Base-by-base conservation (phyloP, 768 basidiomycete species). In the Crassisporium funariophilum region DNA sequence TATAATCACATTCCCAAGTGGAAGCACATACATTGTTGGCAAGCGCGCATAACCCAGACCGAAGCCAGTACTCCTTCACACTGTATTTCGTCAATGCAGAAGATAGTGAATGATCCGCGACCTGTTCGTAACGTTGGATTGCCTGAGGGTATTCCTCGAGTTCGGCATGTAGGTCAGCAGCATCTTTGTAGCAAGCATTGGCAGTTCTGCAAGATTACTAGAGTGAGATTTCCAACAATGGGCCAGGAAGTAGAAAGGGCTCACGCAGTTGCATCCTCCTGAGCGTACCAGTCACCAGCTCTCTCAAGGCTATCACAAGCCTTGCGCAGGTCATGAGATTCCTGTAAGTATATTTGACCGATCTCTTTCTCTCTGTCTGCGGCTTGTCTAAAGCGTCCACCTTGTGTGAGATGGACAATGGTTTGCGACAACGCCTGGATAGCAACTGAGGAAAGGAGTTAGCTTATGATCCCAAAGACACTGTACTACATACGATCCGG, bases 331-430 rank as follows among this genome's bases (percentile, higher is more conserved):
- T 97, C 89, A 56, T 83, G 74, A 34, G 75, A 70, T 55, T 92
- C 89, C 52, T 90, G 84, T n/a, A 93, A 78, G 69, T 92, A 86
- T 52, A 98, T 93, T 62, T 91, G 86, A 2, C 85, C 97, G 54
- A 98, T 95, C 72, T 98, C 90, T 70, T 95, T 98, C 77, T 98
- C 93, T 58, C 97, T 76, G 67, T 99, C 97, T 5, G 95, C 97
- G 16, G 97, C 97, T 66, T 99, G 97, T 41, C 97, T 76, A 76
- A 98, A 99, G 46, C 93, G 84, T 41, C 97, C 97, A 21, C 76
- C 75, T 54, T 88, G 68, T 8, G 90, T 90, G 36, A 97, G 81
- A 61, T 91, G 84, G 15, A 77, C 76, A 51, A 98, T 88, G 5
- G 94, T 92, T 59, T 91, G 85, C 5, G 82, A 77, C 38, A 98